These are phyloP conservation scores for Immersiporthe knoxdaviesiana DNA, from an alignment of 2,329 filamentous ascomycete species.

Conservation along the genomic window DNA sequence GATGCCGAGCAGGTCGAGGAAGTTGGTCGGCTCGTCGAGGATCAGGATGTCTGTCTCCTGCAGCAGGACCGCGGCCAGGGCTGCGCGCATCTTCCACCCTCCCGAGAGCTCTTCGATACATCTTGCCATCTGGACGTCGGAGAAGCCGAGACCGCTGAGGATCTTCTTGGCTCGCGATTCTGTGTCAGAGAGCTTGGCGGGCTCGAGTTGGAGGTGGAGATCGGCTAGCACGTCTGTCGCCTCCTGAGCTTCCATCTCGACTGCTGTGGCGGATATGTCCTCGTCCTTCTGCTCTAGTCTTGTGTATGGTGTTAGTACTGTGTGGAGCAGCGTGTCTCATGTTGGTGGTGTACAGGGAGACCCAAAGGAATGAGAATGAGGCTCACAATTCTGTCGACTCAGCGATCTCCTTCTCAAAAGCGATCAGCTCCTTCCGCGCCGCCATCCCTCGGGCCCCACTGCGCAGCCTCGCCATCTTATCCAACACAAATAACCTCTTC, in stretches of 20 bases:
- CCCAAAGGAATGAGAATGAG: too few species aligned
- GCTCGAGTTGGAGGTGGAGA: constrained; percentile 69
- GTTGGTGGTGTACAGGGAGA: background rate
- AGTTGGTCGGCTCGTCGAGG: constrained; percentile 87
- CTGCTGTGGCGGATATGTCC: constrained; percentile 57
- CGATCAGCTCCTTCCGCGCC: constrained; percentile 74
- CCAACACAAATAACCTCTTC: constrained; percentile 66
- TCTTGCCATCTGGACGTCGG: constrained; percentile 61
- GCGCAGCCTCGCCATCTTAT: constrained; percentile 73
- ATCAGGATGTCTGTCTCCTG: constrained; percentile 78
- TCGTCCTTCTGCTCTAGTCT: constrained; percentile 56
- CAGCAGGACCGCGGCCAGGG: constrained; percentile 67
- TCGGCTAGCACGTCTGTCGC: constrained; percentile 71
- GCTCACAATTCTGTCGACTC: constrained; percentile 57
- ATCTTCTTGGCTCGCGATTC: constrained; percentile 69
- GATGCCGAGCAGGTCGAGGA: constrained; percentile 79
- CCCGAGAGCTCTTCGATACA: constrained; percentile 71
- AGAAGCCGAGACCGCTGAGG: constrained; percentile 73
- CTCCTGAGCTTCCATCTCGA: constrained; percentile 69
- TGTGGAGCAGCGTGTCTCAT: background rate
- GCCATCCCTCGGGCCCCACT: constrained; percentile 76
- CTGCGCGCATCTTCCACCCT: constrained; percentile 74
- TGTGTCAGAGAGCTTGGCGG: constrained; percentile 63
- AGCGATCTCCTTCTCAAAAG: constrained; percentile 68
- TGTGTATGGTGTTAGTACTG: constrained; percentile 9